Percentiles rank a stretch among this genome's conserved stretches.
These are phyloP conservation scores for Teratosphaeria pseudoeucalypti DNA, from an alignment of 2,329 filamentous ascomycete genomes.

Conservation along the genomic window DNA sequence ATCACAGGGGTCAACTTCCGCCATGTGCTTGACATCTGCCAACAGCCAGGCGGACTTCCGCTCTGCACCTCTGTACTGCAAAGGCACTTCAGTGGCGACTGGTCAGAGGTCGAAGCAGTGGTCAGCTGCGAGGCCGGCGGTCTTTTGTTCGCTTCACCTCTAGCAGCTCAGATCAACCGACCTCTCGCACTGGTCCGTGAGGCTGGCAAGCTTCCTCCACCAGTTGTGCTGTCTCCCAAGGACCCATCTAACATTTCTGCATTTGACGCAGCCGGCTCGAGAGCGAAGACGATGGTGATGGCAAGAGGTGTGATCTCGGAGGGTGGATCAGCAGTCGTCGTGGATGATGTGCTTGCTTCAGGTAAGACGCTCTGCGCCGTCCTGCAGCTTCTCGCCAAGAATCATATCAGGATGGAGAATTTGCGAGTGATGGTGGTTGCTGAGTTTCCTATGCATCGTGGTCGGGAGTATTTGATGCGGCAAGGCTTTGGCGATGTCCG, in stretches of 20 bases:
- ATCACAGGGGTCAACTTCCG: slow-evolving; percentile 43
- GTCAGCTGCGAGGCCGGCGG: slow-evolving; percentile 49
- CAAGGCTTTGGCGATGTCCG: slow-evolving; percentile 41
- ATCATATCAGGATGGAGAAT: slow-evolving; percentile 32
- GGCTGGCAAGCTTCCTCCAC: no score
- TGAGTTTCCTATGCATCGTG: slow-evolving; percentile 48
- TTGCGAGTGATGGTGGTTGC: slow-evolving; percentile 42
- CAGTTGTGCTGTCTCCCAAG: no score
- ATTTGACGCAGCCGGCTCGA: no score
- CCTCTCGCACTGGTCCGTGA: slow-evolving; percentile 25
- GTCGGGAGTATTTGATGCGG: slow-evolving; percentile 36
- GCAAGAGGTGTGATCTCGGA: slow-evolving; percentile 30
- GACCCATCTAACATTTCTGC: no score
- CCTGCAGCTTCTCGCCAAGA: slow-evolving; percentile 37
- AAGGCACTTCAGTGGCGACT: slow-evolving; percentile 37
- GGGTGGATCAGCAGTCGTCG: slow-evolving; percentile 40
- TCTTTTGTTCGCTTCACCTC: slow-evolving; percentile 43
- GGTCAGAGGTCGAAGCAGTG: slow-evolving; percentile 37
- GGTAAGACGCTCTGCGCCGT: slow-evolving; percentile 35
- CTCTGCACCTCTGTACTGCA: slow-evolving; percentile 44
- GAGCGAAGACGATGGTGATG: slow-evolving; percentile 24
- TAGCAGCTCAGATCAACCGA: slow-evolving; percentile 33
- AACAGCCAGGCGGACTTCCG: slow-evolving; percentile 41
- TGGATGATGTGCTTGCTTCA: slow-evolving; percentile 51
- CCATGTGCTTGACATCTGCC: slow-evolving; percentile 47